Evolutionary conservation across 2,329 filamentous ascomycete genomes (phyloP), one percentile per base, ranked within the genome.

Genomic region (Alternaria triticimaculans): DNA sequence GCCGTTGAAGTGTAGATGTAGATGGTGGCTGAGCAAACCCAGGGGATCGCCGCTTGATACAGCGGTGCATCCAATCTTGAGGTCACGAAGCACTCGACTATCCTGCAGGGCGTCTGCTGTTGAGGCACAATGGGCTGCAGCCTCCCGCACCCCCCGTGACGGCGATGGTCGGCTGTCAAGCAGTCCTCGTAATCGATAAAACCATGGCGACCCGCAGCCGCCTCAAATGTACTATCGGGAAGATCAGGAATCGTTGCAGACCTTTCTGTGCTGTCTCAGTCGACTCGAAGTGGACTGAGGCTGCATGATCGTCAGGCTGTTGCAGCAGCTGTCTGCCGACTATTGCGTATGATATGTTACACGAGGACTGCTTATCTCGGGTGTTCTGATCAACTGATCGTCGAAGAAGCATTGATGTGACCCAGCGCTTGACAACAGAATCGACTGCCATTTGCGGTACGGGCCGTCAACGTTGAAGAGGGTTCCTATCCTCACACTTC

Each of bases 81-180:
- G 67, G 72, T 77, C 72, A 79, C 75, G 71, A 71, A 72, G 74
- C 71, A 61, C 60, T 69, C 70, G 71, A 67, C 68, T 68, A 63
- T 62, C 55, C 72, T 76, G 72, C 75, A 76, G 72, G 63, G 69
- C 72, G 67, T 73, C 70, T 70, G 70, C 61, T 72, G 63, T 74
- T 62, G 72, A 73, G 71, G 59, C 65, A 73, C 74, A 74, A 69
- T 58, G 64, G 57, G 59, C 68, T 79, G 78, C 78, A 78, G 77
- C 76, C 76, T 79, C 76, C 77, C 77, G 77, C 63, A 53, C 58
- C 70, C 65, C 71, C 72, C 75, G 72, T 77, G 74, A 78, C 70
- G 66, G 65, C 65, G 51, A 74, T 69, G 67, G 60, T 64, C 65
- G 68, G 68, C 69, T 63, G 71, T 72, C 72, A 75, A 77, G 67